These are phyloP conservation scores for Dipodascopsis uninucleata DNA, from an alignment of 805 yeast genomes.

Conservation along the genomic window DNA sequence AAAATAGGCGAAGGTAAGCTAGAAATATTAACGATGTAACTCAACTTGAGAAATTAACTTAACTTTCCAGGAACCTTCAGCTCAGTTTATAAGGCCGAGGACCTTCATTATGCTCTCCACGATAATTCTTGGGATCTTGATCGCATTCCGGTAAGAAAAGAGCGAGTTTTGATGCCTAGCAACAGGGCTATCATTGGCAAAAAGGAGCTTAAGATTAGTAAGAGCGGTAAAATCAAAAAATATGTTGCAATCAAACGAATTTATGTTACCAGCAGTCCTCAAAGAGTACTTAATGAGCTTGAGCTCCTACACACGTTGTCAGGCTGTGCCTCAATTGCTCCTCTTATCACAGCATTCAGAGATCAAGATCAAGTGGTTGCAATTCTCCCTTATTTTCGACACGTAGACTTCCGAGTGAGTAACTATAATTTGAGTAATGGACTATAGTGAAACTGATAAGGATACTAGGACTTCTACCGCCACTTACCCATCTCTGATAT, in stretches of 20 bases:
- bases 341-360: constrained; percentile 81
- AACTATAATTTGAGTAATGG: background rate
- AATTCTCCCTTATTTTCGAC: constrained; percentile 84
- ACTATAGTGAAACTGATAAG: background rate
- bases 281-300: constrained; percentile 83
- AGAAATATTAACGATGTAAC: background rate
- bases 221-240: constrained; percentile 6
- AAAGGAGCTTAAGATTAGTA: background rate
- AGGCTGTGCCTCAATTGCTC: constrained; percentile 68
- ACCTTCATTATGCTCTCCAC: constrained; percentile 40
- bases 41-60: background rate
- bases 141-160: constrained; percentile 34
- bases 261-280: constrained; percentile 93
- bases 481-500: constrained; percentile 77
- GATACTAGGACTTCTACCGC: constrained; percentile 59
- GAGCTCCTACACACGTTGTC: constrained; percentile 66
- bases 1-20: constrained; percentile 52
- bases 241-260: constrained; percentile 87
- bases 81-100: constrained; percentile 60
- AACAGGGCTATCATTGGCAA: background rate
- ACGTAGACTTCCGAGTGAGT: constrained; percentile 70
- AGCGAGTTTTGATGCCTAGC: background rate
- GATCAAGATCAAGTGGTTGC: constrained; percentile 90
- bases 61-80: constrained; percentile 51
- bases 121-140: constrained; percentile 34